Evolutionary conservation across 768 basidiomycete genomes (phyloP).

Genomic region (Cystobasidium onofrii): DNA sequence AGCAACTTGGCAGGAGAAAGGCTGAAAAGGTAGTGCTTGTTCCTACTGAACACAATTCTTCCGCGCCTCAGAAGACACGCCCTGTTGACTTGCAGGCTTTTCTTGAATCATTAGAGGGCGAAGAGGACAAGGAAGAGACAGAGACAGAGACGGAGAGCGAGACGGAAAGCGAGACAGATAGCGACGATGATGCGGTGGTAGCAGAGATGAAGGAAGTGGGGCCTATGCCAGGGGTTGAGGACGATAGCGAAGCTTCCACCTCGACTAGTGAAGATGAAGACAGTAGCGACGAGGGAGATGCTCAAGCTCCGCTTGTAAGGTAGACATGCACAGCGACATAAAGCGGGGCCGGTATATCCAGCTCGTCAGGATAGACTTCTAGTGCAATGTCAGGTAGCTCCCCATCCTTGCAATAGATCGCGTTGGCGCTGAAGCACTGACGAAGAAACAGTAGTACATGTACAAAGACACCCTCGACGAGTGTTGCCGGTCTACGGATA

Average conservation of each 20-base stretch:
- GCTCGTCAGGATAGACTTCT: too few relatives aligned
- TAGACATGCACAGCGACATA: too few relatives aligned
- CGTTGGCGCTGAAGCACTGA: not conserved
- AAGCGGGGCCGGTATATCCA: too few relatives aligned
- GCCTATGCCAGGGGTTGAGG: slow-evolving; percentile 45
- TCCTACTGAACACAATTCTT: slow-evolving; percentile 20
- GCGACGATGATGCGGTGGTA: slow-evolving; percentile 19
- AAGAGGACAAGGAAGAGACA: slow-evolving; percentile 32
- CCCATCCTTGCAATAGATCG: not conserved
- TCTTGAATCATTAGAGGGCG: slow-evolving; percentile 30
- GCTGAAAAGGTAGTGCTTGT: slow-evolving; percentile 38
- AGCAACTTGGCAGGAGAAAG: not conserved
- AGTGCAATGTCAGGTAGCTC: too few relatives aligned
- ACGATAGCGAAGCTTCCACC: slow-evolving; percentile 38
- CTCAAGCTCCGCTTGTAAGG: not conserved
- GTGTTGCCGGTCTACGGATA: not conserved
- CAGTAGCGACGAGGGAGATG: slow-evolving; percentile 41
- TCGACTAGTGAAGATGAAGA: slow-evolving; percentile 44
- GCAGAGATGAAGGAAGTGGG: slow-evolving; percentile 42
- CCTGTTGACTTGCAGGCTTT: slow-evolving; percentile 13
- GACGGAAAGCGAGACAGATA: slow-evolving; percentile 34
- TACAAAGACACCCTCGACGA: not conserved
- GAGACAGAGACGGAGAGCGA: slow-evolving; percentile 44
- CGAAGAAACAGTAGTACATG: not conserved
- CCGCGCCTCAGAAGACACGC: not conserved